These are phyloP conservation scores for Berberis vulgaris DNA, from an alignment of 164 flowering plant species.

Conservation along the genomic window DNA sequence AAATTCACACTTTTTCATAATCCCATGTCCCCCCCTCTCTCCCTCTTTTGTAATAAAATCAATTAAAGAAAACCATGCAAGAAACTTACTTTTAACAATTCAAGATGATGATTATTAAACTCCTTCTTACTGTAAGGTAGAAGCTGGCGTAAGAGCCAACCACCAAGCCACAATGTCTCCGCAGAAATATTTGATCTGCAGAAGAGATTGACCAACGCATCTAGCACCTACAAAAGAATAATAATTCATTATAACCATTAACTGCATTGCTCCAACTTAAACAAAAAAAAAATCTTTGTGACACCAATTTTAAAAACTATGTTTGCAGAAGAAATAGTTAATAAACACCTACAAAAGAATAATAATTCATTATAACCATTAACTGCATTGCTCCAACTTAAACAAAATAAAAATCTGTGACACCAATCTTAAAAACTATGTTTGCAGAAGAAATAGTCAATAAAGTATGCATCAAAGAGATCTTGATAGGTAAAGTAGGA, in stretches of 20 bases:
- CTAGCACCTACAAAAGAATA: slow-evolving; percentile 54
- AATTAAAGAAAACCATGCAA: not conserved
- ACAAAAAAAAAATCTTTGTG: not conserved
- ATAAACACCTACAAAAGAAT: slow-evolving; percentile 63
- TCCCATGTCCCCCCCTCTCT: no score
- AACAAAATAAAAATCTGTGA: not conserved
- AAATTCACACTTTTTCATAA: no score
- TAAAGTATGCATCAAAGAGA: no score
- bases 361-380: not conserved
- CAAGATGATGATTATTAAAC: slow-evolving; percentile 58
- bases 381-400: not conserved
- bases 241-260: not conserved
- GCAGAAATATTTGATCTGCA: slow-evolving; percentile 83
- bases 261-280: not conserved
- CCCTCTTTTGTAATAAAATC: no score
- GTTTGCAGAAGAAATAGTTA: slow-evolving; percentile 74
- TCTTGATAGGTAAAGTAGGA: no score
- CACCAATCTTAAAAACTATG: no score
- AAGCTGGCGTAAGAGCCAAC: slow-evolving; percentile 97
- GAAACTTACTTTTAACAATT: slow-evolving; percentile 53
- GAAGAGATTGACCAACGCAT: slow-evolving; percentile 77
- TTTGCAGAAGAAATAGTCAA: no score
- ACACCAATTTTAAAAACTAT: slow-evolving; percentile 30
- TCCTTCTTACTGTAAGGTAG: slow-evolving; percentile 81
- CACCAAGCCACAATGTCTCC: slow-evolving; percentile 92